phyloP scores from a whole-genome alignment of 1,139 yeast species.

The Lodderomyces beijingensis region DNA sequence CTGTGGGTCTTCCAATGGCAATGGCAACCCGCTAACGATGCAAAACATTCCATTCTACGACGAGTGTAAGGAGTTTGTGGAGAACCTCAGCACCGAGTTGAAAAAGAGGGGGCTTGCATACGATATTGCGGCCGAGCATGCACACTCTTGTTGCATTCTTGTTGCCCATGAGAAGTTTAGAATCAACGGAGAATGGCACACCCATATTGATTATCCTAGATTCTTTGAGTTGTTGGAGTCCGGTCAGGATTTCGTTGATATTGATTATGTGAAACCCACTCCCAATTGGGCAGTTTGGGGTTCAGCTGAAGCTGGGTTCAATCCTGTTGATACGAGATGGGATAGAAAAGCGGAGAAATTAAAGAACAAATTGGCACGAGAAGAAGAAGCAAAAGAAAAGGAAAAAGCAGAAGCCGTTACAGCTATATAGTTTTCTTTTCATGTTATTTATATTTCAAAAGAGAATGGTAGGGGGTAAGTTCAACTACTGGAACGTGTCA shows the following conservation, averaged over 20 bases:
- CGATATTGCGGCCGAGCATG: conserved; percentile 91
- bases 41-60: conserved; percentile 93
- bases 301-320: conserved; percentile 80
- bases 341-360: conserved; percentile 64
- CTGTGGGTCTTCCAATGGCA: conserved; percentile 78
- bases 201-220: conserved; percentile 79
- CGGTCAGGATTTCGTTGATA: conserved; percentile 64
- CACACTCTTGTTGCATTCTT: conserved; percentile 88
- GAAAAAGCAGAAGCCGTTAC: neutral
- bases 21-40: conserved; percentile 90
- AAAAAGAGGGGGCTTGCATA: conserved; percentile 61
- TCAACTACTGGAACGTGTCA: no score
- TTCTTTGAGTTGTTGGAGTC: conserved; percentile 68
- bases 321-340: conserved; percentile 73
- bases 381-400: conserved; percentile 13
- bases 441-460: no score
- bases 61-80: conserved; percentile 78
- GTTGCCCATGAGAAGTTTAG: conserved; percentile 74
- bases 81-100: conserved; percentile 55
- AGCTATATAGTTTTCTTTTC: no score
- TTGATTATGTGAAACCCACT: conserved; percentile 78
- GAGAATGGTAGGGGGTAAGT: no score
- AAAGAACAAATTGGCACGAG: conserved; percentile 43
- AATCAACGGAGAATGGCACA: conserved; percentile 74
- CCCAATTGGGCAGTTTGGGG: conserved; percentile 94